Evolutionary conservation across 768 basidiomycete genomes (phyloP), one percentile per base, ranked within the genome.

Genomic region (Stropharia rugosoannulata): DNA sequence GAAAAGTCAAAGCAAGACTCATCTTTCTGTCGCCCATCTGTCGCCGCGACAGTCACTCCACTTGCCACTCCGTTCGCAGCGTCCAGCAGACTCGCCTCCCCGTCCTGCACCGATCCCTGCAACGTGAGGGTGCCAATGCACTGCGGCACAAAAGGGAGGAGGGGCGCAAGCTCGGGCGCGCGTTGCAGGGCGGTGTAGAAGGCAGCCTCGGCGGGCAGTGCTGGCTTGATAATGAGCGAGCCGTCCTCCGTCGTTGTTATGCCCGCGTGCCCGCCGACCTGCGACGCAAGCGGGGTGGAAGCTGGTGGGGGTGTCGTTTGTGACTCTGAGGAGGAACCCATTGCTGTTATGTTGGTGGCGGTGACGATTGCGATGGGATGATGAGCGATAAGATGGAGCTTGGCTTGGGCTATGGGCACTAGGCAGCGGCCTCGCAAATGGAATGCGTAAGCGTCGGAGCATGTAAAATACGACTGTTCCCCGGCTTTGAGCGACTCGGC

Each of bases 201-300:
- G 18, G 74, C 73, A 37, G 84, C 75, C 65, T 96, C 93, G 37
- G 73, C 69, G 0, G 77, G 78, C 10, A 85, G 71, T 13, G 86
- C 82, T 5, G 87, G 83, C 70, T 96, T 95, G 75, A 94, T 86
- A 41, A 96, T 70, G n/a, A 93, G 81, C 1, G 84, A 85, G 12
- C 83, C 85, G 62, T 91, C 88, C 58, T 85, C 86, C 4, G 82
- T 84, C 5, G 83, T 75, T 42, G 82, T 75, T n/a, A 95, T 80
- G 16, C 87, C 86, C 3, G 81, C 68, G 64, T 96, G 94, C 0
- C 93, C 93, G 16, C 89, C 92, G 48, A 95, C 92, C 72, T 94
- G 89, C 16, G 80, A 72, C 9, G 68, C 66, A 22, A 87, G 75
- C 6, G 9, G 7, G 29, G 29, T 32, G 29, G 29, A 7, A 10